Evolutionary conservation across 192 early-diverging fungal species (phyloP).

Genomic region (Backusella macrospora): DNA sequence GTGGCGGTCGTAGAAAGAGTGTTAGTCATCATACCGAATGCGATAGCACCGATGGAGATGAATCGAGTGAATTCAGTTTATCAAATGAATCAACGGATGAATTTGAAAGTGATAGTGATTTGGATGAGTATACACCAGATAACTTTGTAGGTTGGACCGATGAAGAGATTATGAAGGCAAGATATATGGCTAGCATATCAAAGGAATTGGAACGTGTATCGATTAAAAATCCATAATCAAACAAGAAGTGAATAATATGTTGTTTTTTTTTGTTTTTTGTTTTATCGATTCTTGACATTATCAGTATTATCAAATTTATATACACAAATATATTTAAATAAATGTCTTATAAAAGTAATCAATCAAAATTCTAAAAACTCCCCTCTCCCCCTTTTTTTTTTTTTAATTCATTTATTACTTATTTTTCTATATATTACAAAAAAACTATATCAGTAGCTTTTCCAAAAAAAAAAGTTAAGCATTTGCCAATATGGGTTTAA

Average conservation of each 20-base stretch:
- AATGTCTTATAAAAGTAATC: too few relatives aligned
- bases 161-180: conserved; percentile 33
- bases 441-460: background rate
- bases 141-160: conserved; percentile 31
- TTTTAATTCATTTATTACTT: background rate
- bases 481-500: background rate
- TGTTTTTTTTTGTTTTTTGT: background rate
- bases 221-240: background rate
- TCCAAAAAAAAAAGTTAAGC: background rate
- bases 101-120: conserved; percentile 22
- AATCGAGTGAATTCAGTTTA: background rate
- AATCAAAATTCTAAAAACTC: too few relatives aligned
- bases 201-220: conserved; percentile 15
- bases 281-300: too few relatives aligned
- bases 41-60: background rate
- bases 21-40: background rate
- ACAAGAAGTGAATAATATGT: background rate
- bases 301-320: background rate
- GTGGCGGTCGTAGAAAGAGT: background rate
- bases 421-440: too few relatives aligned
- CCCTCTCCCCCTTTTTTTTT: too few relatives aligned
- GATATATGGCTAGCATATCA: conserved; percentile 19
- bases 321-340: background rate
- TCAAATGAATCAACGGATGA: conserved; percentile 20
- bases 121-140: background rate